Evolutionary conservation across 225 moss, liverwort and hornwort genomes (phyloP).

Genomic region (Sphagnum contortum): DNA sequence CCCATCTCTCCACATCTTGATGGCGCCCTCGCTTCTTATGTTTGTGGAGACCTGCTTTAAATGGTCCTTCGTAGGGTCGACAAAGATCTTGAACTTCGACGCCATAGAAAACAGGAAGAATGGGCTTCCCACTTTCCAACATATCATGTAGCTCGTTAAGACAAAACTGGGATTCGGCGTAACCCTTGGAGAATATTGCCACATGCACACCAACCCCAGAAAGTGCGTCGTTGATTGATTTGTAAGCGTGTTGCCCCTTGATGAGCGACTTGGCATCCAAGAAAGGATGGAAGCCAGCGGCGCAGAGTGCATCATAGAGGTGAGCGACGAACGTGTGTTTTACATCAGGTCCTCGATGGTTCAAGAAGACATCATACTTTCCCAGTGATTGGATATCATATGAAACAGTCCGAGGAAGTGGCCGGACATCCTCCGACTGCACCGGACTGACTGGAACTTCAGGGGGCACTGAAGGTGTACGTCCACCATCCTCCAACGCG

Average conservation of each 20-base stretch:
- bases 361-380: conserved; percentile 3
- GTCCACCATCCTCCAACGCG: too few relatives aligned
- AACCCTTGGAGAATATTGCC: conserved; percentile 10
- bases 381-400: too few relatives aligned
- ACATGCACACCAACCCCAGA: conserved; percentile 5
- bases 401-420: too few relatives aligned
- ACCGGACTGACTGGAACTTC: too few relatives aligned
- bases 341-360: conserved; percentile 6
- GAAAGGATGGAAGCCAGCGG: conserved; percentile 1
- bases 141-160: conserved; percentile 7
- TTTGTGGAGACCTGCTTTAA: background rate
- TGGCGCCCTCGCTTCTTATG: conserved; percentile 2
- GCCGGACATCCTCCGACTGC: too few relatives aligned
- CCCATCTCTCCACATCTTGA: conserved; percentile 2
- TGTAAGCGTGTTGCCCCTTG: background rate
- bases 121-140: background rate
- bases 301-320: background rate
- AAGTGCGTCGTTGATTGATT: conserved; percentile 3
- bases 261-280: conserved; percentile 3
- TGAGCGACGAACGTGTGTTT: conserved; percentile 4
- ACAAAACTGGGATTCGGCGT: conserved; percentile 9
- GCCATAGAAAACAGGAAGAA: conserved; percentile 11
- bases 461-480: too few relatives aligned
- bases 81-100: conserved; percentile 1
- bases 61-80: background rate